Percentiles rank a stretch among this genome's conserved stretches.
phyloP scores from a whole-genome alignment of 495 filamentous ascomycete species.

The Neurospora africana region DNA sequence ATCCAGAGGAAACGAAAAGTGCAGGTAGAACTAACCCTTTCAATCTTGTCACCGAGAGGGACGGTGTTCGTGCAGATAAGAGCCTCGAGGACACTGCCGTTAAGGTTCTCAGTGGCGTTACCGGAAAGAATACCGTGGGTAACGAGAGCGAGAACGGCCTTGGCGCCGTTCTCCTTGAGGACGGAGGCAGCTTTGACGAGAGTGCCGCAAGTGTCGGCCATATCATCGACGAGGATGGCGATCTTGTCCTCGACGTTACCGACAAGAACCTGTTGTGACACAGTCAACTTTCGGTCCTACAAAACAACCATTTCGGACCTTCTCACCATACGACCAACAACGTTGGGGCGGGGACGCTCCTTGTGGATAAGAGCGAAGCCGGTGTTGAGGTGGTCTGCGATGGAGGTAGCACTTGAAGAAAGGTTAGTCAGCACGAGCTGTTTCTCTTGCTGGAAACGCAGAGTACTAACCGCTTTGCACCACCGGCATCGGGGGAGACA shows the following conservation, averaged over 20 bases:
- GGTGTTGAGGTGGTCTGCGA: slow-evolving; percentile 87
- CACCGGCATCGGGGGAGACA: slow-evolving; percentile 92
- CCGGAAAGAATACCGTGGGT: slow-evolving; percentile 93
- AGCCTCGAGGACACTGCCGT: slow-evolving; percentile 64
- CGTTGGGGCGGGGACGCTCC: slow-evolving; percentile 88
- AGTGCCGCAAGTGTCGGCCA: slow-evolving; percentile 91
- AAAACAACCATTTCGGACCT: slow-evolving; percentile 44
- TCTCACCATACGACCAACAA: slow-evolving; percentile 90
- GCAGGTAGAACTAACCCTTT: slow-evolving; percentile 17
- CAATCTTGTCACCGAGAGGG: slow-evolving; percentile 66
- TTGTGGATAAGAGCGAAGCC: slow-evolving; percentile 99
- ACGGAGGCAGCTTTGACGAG: slow-evolving; percentile 88
- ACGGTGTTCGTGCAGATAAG: slow-evolving; percentile 98
- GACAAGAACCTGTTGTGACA: slow-evolving; percentile 51
- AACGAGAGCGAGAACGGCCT: slow-evolving; percentile 84
- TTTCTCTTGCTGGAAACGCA: not conserved
- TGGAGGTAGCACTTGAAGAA: slow-evolving; percentile 63
- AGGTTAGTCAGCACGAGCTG: slow-evolving; percentile 1
- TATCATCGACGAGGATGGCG: slow-evolving; percentile 54
- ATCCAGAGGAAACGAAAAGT: not conserved
- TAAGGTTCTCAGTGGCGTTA: slow-evolving; percentile 81
- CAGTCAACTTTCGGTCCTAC: slow-evolving; percentile 19
- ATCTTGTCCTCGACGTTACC: slow-evolving; percentile 57
- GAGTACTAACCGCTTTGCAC: slow-evolving; percentile 75
- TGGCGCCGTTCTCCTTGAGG: slow-evolving; percentile 79